Evolutionary conservation across 148 eudicot species (phyloP).

Genomic region (Oxyria digyna): DNA sequence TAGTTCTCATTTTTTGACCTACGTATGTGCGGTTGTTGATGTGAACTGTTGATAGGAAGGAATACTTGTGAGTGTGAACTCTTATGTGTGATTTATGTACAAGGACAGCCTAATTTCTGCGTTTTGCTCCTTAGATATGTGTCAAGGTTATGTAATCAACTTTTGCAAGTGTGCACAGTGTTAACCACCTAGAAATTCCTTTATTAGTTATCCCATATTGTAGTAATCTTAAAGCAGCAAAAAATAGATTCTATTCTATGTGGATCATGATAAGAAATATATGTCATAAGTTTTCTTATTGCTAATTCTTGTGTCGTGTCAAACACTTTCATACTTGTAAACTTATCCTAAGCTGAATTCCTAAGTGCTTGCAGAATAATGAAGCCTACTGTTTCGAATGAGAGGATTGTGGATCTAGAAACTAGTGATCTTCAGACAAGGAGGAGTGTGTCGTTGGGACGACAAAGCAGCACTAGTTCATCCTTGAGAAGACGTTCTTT

Average conservation of each 20-base stretch:
- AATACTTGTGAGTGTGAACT: background rate
- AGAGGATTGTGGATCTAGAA: slow-evolving; percentile 25
- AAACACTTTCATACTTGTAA: background rate
- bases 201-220: background rate
- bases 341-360: background rate
- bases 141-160: background rate
- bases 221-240: background rate
- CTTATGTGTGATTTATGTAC: background rate
- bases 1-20: background rate
- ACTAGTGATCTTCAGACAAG: slow-evolving; percentile 19
- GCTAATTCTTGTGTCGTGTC: background rate
- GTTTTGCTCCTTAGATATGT: background rate
- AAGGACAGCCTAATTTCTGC: background rate
- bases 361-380: background rate
- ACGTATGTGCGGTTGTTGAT: background rate
- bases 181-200: background rate
- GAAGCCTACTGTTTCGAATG: slow-evolving; percentile 9
- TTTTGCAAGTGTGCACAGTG: background rate
- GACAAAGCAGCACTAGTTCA: slow-evolving; percentile 28
- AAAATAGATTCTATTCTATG: background rate
- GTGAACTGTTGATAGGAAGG: background rate
- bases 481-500: slow-evolving; percentile 37
- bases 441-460: slow-evolving; percentile 20
- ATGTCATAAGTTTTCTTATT: background rate
- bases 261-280: background rate